Conservation (phyloP, 2,329 filamentous ascomycete genomes). For the Cladosporium sp. region DNA sequence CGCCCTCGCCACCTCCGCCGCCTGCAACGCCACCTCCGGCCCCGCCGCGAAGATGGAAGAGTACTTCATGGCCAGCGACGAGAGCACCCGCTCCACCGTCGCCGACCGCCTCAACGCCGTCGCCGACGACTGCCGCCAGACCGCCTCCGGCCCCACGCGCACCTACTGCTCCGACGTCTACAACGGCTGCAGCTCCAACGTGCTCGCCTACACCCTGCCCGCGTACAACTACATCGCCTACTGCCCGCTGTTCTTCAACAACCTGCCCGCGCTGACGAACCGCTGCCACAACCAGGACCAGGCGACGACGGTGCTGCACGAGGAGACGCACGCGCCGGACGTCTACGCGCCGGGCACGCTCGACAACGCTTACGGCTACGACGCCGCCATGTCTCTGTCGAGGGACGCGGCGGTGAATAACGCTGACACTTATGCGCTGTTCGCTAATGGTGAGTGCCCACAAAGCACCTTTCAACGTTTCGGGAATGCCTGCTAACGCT, state of each 20-base stretch:
- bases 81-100: conserved; percentile 43
- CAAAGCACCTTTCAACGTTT: neutral
- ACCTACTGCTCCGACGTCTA: conserved; percentile 57
- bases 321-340: conserved; percentile 56
- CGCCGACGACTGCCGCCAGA: conserved; percentile 50
- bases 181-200: conserved; percentile 44
- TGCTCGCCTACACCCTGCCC: conserved; percentile 55
- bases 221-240: conserved; percentile 49
- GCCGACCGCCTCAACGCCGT: conserved; percentile 47
- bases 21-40: conserved; percentile 46
- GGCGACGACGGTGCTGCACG: conserved; percentile 60
- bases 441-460: conserved; percentile 31
- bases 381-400: conserved; percentile 40
- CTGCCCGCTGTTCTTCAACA: conserved; percentile 56
- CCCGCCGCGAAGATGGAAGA: conserved; percentile 15
- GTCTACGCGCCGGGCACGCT: conserved; percentile 42
- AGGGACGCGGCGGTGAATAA: conserved; percentile 51
- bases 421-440: conserved; percentile 55
- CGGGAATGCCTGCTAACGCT: neutral
- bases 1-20: conserved; percentile 48
- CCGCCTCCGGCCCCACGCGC: conserved; percentile 42
- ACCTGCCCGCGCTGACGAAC: conserved; percentile 43
- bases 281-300: conserved; percentile 61
- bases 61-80: conserved; percentile 54
- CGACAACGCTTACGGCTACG: conserved; percentile 55